Conservation (phyloP, 192 early-diverging fungal species). For the Coemansia sp. region DNA sequence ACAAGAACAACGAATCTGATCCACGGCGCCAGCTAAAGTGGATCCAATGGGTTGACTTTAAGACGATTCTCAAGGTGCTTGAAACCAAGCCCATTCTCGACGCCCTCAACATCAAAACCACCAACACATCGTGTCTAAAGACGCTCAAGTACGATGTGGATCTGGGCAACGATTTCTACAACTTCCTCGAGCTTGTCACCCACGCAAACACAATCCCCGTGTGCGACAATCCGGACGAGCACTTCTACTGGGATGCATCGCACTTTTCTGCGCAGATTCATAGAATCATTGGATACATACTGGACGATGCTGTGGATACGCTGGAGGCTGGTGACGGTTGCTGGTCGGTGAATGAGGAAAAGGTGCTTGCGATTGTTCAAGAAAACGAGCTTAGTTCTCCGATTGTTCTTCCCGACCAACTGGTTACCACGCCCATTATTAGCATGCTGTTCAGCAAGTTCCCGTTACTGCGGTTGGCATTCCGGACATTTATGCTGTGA, state of each 20-base stretch:
- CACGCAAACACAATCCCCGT: slow-evolving; percentile 53
- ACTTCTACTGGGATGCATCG: slow-evolving; percentile 55
- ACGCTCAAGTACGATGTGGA: slow-evolving; percentile 51
- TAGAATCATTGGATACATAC: slow-evolving; percentile 42
- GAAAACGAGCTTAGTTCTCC: slow-evolving; percentile 47
- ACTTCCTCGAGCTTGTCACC: slow-evolving; percentile 53
- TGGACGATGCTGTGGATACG: slow-evolving; percentile 40
- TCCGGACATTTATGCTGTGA: slow-evolving; percentile 51
- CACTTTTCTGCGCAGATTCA: slow-evolving; percentile 53
- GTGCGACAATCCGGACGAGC: slow-evolving; percentile 51
- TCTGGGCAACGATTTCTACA: slow-evolving; percentile 55
- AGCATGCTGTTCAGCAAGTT: slow-evolving; percentile 49
- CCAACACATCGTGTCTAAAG: slow-evolving; percentile 35
- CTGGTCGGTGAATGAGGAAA: slow-evolving; percentile 29
- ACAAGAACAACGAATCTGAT: slow-evolving; percentile 39
- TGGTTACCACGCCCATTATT: slow-evolving; percentile 40
- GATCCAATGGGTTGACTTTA: slow-evolving; percentile 52
- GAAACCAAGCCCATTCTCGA: slow-evolving; percentile 37
- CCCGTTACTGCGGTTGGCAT: slow-evolving; percentile 41
- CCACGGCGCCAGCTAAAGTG: slow-evolving; percentile 34
- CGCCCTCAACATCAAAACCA: slow-evolving; percentile 43
- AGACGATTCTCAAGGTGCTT: slow-evolving; percentile 40
- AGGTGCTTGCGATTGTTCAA: slow-evolving; percentile 34
- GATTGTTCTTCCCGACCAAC: slow-evolving; percentile 45
- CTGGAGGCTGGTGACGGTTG: slow-evolving; percentile 33